phyloP scores from a whole-genome alignment of 1,284 basidiomycete species.

The Rhodotorula sp. region DNA sequence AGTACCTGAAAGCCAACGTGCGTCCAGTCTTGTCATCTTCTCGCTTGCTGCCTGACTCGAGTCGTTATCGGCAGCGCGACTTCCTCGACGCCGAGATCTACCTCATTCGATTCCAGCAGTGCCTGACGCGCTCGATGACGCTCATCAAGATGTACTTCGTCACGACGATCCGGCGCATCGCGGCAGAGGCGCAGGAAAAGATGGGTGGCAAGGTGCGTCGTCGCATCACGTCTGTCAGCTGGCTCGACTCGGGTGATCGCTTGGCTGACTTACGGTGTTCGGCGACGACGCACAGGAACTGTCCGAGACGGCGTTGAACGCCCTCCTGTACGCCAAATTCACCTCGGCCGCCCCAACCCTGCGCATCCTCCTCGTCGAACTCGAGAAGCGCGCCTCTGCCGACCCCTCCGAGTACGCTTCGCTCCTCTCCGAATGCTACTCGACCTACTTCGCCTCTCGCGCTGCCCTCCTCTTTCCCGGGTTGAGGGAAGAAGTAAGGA shows the following conservation, averaged over 20 bases:
- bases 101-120: constrained; percentile 88
- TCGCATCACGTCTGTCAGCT: too few species aligned
- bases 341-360: constrained; percentile 62
- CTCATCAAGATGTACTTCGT: constrained; percentile 93
- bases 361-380: constrained; percentile 72
- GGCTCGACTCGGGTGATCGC: neutral
- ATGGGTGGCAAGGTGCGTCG: constrained; percentile 65
- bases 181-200: constrained; percentile 66
- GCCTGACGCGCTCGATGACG: constrained; percentile 92
- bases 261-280: too few species aligned
- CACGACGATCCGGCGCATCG: constrained; percentile 68
- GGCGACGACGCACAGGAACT: constrained; percentile 59
- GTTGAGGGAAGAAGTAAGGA: constrained; percentile 73
- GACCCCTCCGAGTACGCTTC: constrained; percentile 76
- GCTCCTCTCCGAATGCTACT: constrained; percentile 76
- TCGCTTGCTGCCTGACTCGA: neutral
- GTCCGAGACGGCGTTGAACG: constrained; percentile 74
- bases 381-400: constrained; percentile 68
- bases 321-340: constrained; percentile 86
- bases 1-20: constrained; percentile 80
- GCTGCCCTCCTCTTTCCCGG: constrained; percentile 67
- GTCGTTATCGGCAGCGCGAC: constrained; percentile 61
- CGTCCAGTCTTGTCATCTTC: constrained; percentile 46
- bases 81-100: constrained; percentile 88
- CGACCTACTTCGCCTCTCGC: constrained; percentile 72